Percentiles rank a stretch among this genome's conserved stretches.
These are phyloP conservation scores for Aspergillus neoniger DNA, from an alignment of 2,329 filamentous ascomycete genomes.

Conservation along the genomic window DNA sequence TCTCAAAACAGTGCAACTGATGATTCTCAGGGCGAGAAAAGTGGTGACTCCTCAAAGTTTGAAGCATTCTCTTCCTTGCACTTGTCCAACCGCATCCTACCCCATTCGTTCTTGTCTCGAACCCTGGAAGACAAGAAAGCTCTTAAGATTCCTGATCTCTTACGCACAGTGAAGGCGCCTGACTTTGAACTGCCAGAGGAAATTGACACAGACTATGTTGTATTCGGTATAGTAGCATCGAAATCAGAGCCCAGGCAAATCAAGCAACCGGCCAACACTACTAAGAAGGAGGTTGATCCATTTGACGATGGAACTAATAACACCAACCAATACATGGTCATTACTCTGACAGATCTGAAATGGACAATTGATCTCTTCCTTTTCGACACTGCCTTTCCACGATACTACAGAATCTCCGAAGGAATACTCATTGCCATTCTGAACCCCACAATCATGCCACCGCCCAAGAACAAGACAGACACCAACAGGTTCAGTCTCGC, in stretches of 20 bases:
- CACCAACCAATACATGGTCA: constrained; percentile 84
- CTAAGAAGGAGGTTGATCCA: constrained; percentile 47
- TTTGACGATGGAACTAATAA: constrained; percentile 58
- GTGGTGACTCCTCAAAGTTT: constrained; percentile 62
- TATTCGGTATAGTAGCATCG: constrained; percentile 82
- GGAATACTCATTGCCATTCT: constrained; percentile 92
- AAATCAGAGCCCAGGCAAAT: constrained; percentile 78
- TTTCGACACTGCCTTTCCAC: constrained; percentile 85
- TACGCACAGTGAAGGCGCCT: constrained; percentile 79
- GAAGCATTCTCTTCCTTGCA: constrained; percentile 86
- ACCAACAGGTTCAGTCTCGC: constrained; percentile 84
- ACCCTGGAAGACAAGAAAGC: constrained; percentile 76
- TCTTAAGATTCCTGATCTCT: constrained; percentile 75
- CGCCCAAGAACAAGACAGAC: constrained; percentile 70
- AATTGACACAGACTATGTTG: constrained; percentile 83
- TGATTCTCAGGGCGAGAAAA: constrained; percentile 21
- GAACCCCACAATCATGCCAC: constrained; percentile 89
- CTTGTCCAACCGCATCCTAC: constrained; percentile 77
- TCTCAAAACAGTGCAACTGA: constrained; percentile 19
- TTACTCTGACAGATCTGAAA: constrained; percentile 83
- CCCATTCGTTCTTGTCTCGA: constrained; percentile 76
- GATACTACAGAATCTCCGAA: constrained; percentile 89
- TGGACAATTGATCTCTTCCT: constrained; percentile 91
- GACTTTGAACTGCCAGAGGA: constrained; percentile 75
- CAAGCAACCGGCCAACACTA: constrained; percentile 46